phyloP scores from a whole-genome alignment of 164 flowering plant genomes.

The Euptelea pleiosperma region DNA sequence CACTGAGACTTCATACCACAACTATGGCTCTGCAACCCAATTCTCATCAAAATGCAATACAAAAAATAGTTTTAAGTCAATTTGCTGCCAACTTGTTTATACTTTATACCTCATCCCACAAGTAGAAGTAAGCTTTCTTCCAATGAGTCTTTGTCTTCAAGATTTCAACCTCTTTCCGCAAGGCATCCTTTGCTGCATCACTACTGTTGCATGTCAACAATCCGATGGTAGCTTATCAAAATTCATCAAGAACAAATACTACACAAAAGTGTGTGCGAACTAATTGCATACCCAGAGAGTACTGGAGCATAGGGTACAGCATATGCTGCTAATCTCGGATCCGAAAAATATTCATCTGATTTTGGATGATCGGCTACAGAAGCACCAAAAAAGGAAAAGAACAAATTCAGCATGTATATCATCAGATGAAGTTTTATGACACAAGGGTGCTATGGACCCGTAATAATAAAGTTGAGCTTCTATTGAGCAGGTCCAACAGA shows the following conservation, averaged over 20 bases:
- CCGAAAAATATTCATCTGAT: slow-evolving; percentile 85
- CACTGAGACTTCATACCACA: slow-evolving; percentile 2
- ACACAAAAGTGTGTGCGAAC: slow-evolving; percentile 12
- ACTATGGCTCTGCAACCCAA: not conserved
- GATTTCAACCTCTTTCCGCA: slow-evolving; percentile 73
- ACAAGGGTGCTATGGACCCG: too few species aligned
- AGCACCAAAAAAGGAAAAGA: not conserved
- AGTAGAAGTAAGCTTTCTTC: slow-evolving; percentile 92
- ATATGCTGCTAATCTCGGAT: slow-evolving; percentile 91
- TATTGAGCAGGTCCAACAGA: not conserved
- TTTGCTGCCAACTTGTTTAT: slow-evolving; percentile 9
- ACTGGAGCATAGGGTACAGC: slow-evolving; percentile 79
- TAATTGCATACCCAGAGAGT: slow-evolving; percentile 51
- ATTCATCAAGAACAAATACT: slow-evolving; percentile 5
- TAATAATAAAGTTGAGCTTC: not conserved
- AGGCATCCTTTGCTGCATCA: slow-evolving; percentile 53
- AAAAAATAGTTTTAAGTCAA: not conserved
- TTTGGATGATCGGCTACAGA: slow-evolving; percentile 83
- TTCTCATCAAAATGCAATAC: not conserved
- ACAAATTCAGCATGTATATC: not conserved
- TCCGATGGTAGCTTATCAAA: slow-evolving; percentile 20
- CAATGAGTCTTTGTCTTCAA: slow-evolving; percentile 79
- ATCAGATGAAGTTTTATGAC: not conserved
- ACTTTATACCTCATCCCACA: slow-evolving; percentile 99
- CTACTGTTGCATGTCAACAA: slow-evolving; percentile 45